Evolutionary conservation across 2,329 filamentous ascomycete species (phyloP), one percentile per base, ranked within the genome.

Genomic region (Diplodia corticola): DNA sequence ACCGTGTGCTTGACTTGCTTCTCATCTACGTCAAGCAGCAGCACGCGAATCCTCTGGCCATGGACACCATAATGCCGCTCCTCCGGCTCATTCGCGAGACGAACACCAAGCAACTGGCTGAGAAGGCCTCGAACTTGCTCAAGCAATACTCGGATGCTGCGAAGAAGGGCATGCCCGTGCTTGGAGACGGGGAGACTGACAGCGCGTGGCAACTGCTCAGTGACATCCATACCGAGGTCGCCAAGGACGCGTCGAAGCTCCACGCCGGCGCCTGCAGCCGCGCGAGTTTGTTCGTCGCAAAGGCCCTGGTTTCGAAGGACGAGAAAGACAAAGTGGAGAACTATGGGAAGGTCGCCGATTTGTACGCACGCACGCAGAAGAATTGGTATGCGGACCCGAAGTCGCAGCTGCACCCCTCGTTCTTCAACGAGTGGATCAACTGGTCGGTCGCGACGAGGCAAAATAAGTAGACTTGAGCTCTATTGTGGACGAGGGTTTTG

Each of bases 1-100:
- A 92, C 77, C 91, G 93, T 49, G 90, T 97, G 5, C 85, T 98
- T 4, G 95, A 98, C 74, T 85, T 98, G 1, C 83, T 98, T 12
- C 87, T 90, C 68, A 90, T 95, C 69, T 98, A 92, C 77, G 84
- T 95, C 69, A 93, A 91, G 76, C 89, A 90, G 71, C 89, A 95
- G 78, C 86, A 90, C 65, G 84, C 84, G 24, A 90, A 88, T 71
- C 79, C 85, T 1, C 80, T 93, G 0, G 86, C 88, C 0, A 86
- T 95, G 50, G 83, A 87, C 44, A 78, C 95, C 9, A 80, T 97
- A 5, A 76, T 93, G 7, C 93, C 94, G 0, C 82, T 97, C 0
- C 82, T 96, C n/a, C 82, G 84, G 51, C 86, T 95, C 49, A 87
- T 91, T 53, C 88, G 92, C 66, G 89, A 85, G n/a, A 95, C 91